Evolutionary conservation across 139 green algal genomes (phyloP).

Genomic region (Chlamydomonas eustigma): DNA sequence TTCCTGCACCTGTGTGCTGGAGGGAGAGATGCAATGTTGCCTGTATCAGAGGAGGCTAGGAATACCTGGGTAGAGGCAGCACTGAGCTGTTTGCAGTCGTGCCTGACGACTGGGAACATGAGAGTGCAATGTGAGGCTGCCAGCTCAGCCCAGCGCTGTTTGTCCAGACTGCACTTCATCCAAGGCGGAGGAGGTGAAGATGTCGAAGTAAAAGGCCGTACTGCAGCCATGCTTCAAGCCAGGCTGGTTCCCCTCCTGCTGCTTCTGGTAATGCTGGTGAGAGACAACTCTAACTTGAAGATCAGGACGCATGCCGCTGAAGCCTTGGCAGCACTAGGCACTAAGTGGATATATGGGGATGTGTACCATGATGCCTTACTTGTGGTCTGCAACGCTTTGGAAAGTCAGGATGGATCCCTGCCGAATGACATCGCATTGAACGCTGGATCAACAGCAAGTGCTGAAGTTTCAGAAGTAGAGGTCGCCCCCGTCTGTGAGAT

Average conservation of each 20-base stretch:
- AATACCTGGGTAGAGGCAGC: slow-evolving; percentile 34
- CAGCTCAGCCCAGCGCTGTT: slow-evolving; percentile 31
- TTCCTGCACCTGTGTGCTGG: slow-evolving; percentile 14
- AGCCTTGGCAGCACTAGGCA: slow-evolving; percentile 38
- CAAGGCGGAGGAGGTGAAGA: background rate
- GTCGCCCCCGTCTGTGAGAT: too few species aligned
- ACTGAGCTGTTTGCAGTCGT: slow-evolving; percentile 36
- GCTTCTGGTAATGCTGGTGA: slow-evolving; percentile 54
- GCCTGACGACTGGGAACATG: slow-evolving; percentile 49
- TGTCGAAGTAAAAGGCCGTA: background rate
- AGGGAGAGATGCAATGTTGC: too few species aligned
- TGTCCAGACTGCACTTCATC: slow-evolving; percentile 29
- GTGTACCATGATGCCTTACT: slow-evolving; percentile 38
- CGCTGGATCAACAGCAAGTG: too few species aligned
- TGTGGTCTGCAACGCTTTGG: slow-evolving; percentile 21
- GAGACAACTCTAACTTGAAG: slow-evolving; percentile 66
- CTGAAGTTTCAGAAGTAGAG: too few species aligned
- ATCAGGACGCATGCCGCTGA: slow-evolving; percentile 58
- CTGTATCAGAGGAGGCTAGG: too few species aligned
- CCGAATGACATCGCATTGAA: too few species aligned
- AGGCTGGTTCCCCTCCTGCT: slow-evolving; percentile 30
- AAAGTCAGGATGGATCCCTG: too few species aligned
- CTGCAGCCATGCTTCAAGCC: background rate
- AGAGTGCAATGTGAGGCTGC: slow-evolving; percentile 69
- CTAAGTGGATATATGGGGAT: slow-evolving; percentile 30